Conservation (phyloP, 2,329 filamentous ascomycete species). For the Helminthosporium solani region DNA sequence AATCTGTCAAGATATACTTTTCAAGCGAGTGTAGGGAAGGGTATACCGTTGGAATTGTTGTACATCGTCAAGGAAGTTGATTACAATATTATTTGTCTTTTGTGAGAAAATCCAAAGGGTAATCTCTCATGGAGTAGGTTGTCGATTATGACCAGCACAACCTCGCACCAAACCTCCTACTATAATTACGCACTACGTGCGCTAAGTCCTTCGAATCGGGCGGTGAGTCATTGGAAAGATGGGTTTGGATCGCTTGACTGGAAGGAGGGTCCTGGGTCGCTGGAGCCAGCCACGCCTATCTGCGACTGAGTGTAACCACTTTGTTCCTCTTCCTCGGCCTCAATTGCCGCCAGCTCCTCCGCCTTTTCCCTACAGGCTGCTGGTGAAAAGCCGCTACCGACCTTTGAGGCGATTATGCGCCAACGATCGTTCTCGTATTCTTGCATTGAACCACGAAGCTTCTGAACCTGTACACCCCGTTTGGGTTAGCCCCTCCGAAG, state of each 20-base stretch:
- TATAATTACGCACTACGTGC: conserved; percentile 26
- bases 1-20: conserved; percentile 4
- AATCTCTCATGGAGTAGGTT: conserved; percentile 12
- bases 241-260: conserved; percentile 31
- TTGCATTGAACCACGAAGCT: conserved; percentile 72
- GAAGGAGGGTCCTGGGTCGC: conserved; percentile 21
- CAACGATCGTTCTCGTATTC: conserved; percentile 92
- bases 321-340: conserved; percentile 30
- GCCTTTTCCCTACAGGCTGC: conserved; percentile 82
- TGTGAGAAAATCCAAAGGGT: conserved; percentile 16
- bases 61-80: conserved; percentile 33
- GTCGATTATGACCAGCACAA: conserved; percentile 37
- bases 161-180: conserved; percentile 9
- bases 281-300: conserved; percentile 28
- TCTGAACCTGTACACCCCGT: conserved; percentile 62
- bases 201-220: conserved; percentile 30
- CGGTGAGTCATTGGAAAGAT: conserved; percentile 41
- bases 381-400: conserved; percentile 86
- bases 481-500: conserved; percentile 37
- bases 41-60: conserved; percentile 32
- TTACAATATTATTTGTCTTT: conserved; percentile 28
- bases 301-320: conserved; percentile 36
- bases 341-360: conserved; percentile 55
- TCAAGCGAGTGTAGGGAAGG: conserved; percentile 27
- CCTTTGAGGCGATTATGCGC: conserved; percentile 87